phyloP scores from a whole-genome alignment of 306 rosid species.

The Clitoria ternatea region DNA sequence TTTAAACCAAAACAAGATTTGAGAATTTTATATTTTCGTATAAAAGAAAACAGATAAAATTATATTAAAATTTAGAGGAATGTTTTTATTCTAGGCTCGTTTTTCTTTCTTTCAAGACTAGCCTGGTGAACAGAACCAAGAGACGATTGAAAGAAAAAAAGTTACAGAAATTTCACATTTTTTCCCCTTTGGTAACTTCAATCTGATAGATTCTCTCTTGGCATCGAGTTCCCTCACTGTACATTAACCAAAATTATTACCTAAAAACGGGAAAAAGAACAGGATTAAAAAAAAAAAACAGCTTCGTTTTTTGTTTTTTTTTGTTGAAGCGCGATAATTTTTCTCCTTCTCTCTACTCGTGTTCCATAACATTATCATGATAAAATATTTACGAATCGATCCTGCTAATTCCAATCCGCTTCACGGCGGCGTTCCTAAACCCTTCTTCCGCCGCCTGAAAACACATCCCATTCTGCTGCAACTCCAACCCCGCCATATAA shows the following conservation, averaged over 20 bases:
- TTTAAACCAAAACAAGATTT: neutral
- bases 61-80: neutral
- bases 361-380: neutral
- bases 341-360: neutral
- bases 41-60: neutral
- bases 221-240: constrained; percentile 37
- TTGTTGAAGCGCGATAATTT: neutral
- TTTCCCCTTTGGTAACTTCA: neutral
- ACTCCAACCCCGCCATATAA: constrained; percentile 75
- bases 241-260: constrained; percentile 74
- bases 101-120: neutral
- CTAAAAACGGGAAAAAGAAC: constrained; percentile 14
- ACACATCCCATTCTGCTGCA: constrained; percentile 51
- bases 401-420: constrained; percentile 64
- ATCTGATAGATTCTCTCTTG: neutral
- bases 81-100: neutral
- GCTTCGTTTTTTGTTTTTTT: neutral
- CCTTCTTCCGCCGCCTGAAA: constrained; percentile 42
- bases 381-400: constrained; percentile 35
- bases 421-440: constrained; percentile 57
- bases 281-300: neutral
- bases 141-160: neutral
- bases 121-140: constrained; percentile 25
- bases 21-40: neutral
- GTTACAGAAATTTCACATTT: neutral